Evolutionary conservation across 2,329 filamentous ascomycete species (phyloP).

Genomic region (Beauveria bassiana): DNA sequence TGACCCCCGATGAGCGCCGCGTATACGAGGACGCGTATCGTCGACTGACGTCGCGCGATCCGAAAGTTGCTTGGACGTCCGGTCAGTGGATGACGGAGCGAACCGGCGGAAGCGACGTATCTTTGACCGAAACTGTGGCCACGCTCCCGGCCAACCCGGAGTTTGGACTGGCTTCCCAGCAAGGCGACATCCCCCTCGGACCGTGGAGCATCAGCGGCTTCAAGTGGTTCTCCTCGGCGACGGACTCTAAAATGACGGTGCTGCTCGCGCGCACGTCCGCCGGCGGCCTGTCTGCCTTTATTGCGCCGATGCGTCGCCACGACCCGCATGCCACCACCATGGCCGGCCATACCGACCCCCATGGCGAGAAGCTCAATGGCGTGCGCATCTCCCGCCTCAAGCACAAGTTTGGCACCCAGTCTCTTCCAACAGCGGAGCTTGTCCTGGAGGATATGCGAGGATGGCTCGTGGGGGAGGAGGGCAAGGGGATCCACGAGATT

Average conservation of each 20-base stretch:
- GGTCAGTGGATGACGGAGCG: slow-evolving; percentile 76
- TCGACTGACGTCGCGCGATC: slow-evolving; percentile 46
- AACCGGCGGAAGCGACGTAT: slow-evolving; percentile 61
- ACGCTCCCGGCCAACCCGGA: slow-evolving; percentile 16
- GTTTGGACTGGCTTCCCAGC: neutral
- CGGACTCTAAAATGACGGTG: slow-evolving; percentile 54
- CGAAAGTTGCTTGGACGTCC: slow-evolving; percentile 53
- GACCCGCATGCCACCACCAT: slow-evolving; percentile 24
- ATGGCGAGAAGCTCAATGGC: slow-evolving; percentile 51
- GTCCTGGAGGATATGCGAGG: slow-evolving; percentile 55
- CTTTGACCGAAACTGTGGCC: slow-evolving; percentile 58
- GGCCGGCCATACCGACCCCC: slow-evolving; percentile 17
- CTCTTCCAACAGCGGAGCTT: slow-evolving; percentile 65
- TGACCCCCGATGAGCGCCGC: slow-evolving; percentile 23
- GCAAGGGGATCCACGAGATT: slow-evolving; percentile 61
- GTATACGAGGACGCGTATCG: slow-evolving; percentile 46
- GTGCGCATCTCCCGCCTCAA: slow-evolving; percentile 63
- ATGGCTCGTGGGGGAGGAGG: slow-evolving; percentile 59
- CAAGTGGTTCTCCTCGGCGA: slow-evolving; percentile 64
- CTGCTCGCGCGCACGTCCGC: slow-evolving; percentile 47
- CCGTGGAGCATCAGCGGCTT: slow-evolving; percentile 54
- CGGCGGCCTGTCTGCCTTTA: slow-evolving; percentile 52
- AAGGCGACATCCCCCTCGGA: slow-evolving; percentile 32
- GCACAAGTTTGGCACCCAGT: slow-evolving; percentile 62
- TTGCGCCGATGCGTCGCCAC: slow-evolving; percentile 51